Evolutionary conservation across 176 grass and related monocot species (phyloP).

Genomic region (Hordeum vulgare): DNA sequence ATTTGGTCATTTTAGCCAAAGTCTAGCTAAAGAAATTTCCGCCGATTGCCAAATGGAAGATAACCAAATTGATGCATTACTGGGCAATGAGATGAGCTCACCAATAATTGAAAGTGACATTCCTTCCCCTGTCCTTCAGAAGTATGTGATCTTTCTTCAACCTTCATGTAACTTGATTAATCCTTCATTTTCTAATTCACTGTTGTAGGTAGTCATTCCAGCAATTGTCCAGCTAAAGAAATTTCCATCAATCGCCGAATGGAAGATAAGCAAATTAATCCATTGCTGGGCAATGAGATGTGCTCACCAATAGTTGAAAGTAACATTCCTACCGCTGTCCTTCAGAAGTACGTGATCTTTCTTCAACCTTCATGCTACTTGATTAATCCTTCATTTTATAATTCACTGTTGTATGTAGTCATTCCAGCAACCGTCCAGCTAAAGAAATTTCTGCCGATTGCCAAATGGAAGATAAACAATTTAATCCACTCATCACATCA

Average conservation of each 20-base stretch:
- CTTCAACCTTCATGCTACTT: neutral
- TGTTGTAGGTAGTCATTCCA: neutral
- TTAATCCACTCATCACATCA: neutral
- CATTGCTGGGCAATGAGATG: neutral
- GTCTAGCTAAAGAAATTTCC: neutral
- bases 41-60: neutral
- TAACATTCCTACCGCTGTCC: neutral
- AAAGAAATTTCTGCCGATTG: neutral
- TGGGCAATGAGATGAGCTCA: neutral
- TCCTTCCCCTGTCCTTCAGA: neutral
- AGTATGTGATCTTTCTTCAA: constrained; percentile 3
- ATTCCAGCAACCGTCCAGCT: neutral
- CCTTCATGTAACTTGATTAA: neutral
- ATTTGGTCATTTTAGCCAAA: constrained; percentile 7
- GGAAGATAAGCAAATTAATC: neutral
- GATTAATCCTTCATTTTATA: neutral
- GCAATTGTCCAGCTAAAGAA: neutral
- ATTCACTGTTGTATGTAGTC: neutral
- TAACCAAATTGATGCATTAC: neutral
- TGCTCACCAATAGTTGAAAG: neutral
- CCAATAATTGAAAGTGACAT: neutral
- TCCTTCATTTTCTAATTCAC: neutral
- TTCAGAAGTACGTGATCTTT: constrained; percentile 16
- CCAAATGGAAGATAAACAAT: neutral
- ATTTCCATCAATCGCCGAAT: neutral